Evolutionary conservation across 2,329 filamentous ascomycete species (phyloP).

Genomic region (Venturia oleaginea): DNA sequence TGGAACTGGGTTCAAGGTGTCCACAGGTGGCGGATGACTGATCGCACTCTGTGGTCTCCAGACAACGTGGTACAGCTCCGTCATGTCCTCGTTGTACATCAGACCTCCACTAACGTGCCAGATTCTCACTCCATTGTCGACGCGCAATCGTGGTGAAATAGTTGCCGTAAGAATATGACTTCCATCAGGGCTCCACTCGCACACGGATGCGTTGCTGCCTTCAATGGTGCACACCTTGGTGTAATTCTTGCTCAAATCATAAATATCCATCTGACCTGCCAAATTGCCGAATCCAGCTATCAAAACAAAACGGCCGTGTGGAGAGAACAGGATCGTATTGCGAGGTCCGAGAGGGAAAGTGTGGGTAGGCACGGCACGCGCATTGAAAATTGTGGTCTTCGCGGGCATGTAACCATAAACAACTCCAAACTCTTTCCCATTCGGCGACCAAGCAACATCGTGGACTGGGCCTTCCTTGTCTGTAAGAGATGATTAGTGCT

Average conservation of each 20-base stretch:
- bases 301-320: slow-evolving; percentile 83
- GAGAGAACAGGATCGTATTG: slow-evolving; percentile 93
- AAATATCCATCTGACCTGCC: slow-evolving; percentile 94
- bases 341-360: slow-evolving; percentile 79
- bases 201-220: slow-evolving; percentile 90
- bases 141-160: slow-evolving; percentile 85
- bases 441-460: slow-evolving; percentile 97
- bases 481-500: slow-evolving; percentile 19
- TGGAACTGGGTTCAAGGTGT: slow-evolving; percentile 67
- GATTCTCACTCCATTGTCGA: slow-evolving; percentile 92
- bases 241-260: slow-evolving; percentile 91
- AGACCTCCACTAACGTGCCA: slow-evolving; percentile 85
- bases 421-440: slow-evolving; percentile 94
- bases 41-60: slow-evolving; percentile 71
- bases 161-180: slow-evolving; percentile 96
- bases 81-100: slow-evolving; percentile 94
- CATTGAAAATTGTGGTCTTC: slow-evolving; percentile 96
- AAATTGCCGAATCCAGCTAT: slow-evolving; percentile 96
- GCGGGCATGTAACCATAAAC: slow-evolving; percentile 99
- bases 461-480: slow-evolving; percentile 98
- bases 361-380: slow-evolving; percentile 71
- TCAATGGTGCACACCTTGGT: slow-evolving; percentile 88
- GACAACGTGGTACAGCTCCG: slow-evolving; percentile 77
- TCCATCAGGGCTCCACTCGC: slow-evolving; percentile 95
- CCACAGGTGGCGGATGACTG: slow-evolving; percentile 48